Percentiles rank a stretch among this genome's conserved stretches.
These are phyloP conservation scores for Annulohypoxylon stygium DNA, from an alignment of 495 filamentous ascomycete genomes.

Conservation along the genomic window DNA sequence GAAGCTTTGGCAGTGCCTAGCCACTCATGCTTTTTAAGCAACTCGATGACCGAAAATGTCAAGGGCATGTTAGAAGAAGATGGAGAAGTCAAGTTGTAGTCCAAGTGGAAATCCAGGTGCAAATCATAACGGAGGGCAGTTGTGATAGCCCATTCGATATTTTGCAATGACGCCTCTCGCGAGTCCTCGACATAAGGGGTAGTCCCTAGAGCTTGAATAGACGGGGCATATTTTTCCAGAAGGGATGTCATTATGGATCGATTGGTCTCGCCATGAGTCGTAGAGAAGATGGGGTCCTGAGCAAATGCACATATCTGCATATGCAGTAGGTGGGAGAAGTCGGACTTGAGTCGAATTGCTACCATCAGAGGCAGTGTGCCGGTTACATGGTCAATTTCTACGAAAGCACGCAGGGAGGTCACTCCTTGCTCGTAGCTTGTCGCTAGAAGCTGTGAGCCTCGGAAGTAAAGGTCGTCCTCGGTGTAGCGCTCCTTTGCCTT, in stretches of 20 bases:
- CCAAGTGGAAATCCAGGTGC: constrained; percentile 80
- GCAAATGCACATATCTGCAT: constrained; percentile 82
- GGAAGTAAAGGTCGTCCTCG: constrained; percentile 67
- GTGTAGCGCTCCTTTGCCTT: constrained; percentile 74
- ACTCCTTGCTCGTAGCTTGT: constrained; percentile 77
- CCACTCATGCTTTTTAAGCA: constrained; percentile 65
- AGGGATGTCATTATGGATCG: constrained; percentile 32
- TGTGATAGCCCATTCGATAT: constrained; percentile 73
- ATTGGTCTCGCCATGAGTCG: constrained; percentile 58
- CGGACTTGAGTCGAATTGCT: constrained; percentile 68
- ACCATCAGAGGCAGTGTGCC: constrained; percentile 69
- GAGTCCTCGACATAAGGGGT: constrained; percentile 78
- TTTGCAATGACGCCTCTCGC: constrained; percentile 62
- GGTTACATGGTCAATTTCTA: constrained; percentile 77
- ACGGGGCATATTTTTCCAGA: constrained; percentile 56
- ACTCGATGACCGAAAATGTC: constrained; percentile 66
- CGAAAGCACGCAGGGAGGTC: constrained; percentile 78
- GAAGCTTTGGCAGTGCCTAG: constrained; percentile 45
- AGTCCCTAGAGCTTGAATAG: constrained; percentile 73
- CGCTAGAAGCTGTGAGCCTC: constrained; percentile 75
- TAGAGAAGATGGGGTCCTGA: constrained; percentile 76
- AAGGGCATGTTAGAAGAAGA: constrained; percentile 57
- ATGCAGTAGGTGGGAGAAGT: constrained; percentile 67
- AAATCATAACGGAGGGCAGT: constrained; percentile 61
- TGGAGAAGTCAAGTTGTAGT: constrained; percentile 71